Evolutionary conservation across 2,329 filamentous ascomycete species (phyloP).

Genomic region (Hypocreales sp.): DNA sequence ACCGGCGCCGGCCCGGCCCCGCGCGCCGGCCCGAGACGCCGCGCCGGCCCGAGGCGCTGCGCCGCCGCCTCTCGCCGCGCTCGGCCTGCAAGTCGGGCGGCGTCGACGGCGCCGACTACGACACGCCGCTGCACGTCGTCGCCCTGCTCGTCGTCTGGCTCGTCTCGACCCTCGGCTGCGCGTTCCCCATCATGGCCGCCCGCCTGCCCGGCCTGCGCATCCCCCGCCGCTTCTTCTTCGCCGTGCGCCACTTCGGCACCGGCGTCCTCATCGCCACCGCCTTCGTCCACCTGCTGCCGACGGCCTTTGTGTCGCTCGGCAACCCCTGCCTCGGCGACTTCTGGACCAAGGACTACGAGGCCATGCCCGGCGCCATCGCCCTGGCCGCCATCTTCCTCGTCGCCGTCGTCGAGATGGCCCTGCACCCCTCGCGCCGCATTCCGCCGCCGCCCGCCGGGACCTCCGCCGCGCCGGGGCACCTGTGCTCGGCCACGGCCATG

Average conservation of each 20-base stretch:
- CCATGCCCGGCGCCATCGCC: slow-evolving; percentile 66
- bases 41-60: neutral
- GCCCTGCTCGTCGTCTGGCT: slow-evolving; percentile 35
- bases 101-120: slow-evolving; percentile 26
- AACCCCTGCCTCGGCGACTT: slow-evolving; percentile 56
- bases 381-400: slow-evolving; percentile 69
- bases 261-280: slow-evolving; percentile 63
- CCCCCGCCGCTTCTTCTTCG: slow-evolving; percentile 38
- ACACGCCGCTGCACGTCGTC: slow-evolving; percentile 40
- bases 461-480: neutral
- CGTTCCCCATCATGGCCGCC: slow-evolving; percentile 38
- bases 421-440: slow-evolving; percentile 26
- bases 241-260: slow-evolving; percentile 56
- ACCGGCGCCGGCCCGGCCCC: too few species aligned
- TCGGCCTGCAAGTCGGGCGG: slow-evolving; percentile 14
- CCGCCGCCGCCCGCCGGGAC: slow-evolving; percentile 4
- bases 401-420: slow-evolving; percentile 63
- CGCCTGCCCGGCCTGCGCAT: slow-evolving; percentile 37
- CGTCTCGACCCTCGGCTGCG: slow-evolving; percentile 31
- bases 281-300: slow-evolving; percentile 61
- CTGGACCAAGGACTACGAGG: slow-evolving; percentile 60
- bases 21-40: slow-evolving; percentile 5
- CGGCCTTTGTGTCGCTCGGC: slow-evolving; percentile 46
- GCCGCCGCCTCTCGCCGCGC: slow-evolving; percentile 9
- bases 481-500: slow-evolving; percentile 8